A percentile compares a stretch with the other conserved stretches of the same genome.
These are phyloP conservation scores for Trichophyton equinum DNA, from an alignment of 2,329 filamentous ascomycete species.

Conservation along the genomic window DNA sequence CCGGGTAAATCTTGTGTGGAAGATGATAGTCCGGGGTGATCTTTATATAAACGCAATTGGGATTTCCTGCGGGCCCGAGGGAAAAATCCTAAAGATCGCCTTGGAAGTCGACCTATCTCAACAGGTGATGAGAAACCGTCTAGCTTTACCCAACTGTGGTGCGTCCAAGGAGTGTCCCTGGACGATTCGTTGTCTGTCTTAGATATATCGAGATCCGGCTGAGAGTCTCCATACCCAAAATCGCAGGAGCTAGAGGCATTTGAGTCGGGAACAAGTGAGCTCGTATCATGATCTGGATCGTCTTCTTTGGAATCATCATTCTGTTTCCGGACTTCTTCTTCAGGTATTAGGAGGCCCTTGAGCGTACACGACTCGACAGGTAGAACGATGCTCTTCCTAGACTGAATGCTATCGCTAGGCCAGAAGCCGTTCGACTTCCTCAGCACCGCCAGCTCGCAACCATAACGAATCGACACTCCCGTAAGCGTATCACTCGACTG, in stretches of 20 bases:
- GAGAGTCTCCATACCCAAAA: not conserved
- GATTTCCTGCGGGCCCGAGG: slow-evolving; percentile 85
- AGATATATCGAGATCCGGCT: not conserved
- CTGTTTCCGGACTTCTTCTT: slow-evolving; percentile 11
- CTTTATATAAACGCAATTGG: slow-evolving; percentile 18
- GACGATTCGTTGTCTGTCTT: not conserved
- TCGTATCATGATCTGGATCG: slow-evolving; percentile 2
- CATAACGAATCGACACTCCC: slow-evolving; percentile 79
- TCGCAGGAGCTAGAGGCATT: not conserved
- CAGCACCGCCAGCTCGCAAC: slow-evolving; percentile 70
- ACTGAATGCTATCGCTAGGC: slow-evolving; percentile 84
- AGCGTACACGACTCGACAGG: slow-evolving; percentile 82
- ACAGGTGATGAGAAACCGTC: slow-evolving; percentile 59
- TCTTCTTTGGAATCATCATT: not conserved
- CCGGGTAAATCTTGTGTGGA: slow-evolving; percentile 49
- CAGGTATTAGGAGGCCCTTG: slow-evolving; percentile 51
- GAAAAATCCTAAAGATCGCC: slow-evolving; percentile 76
- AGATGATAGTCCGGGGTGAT: not conserved
- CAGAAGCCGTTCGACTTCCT: slow-evolving; percentile 85
- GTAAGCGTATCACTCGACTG: slow-evolving; percentile 74
- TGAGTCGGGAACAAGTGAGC: not conserved
- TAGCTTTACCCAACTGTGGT: slow-evolving; percentile 79
- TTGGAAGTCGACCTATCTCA: slow-evolving; percentile 74
- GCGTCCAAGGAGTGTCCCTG: slow-evolving; percentile 59
- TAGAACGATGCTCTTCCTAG: slow-evolving; percentile 64